Conservation (phyloP, 768 basidiomycete genomes). For the Pilatotrama ljubarskyi region DNA sequence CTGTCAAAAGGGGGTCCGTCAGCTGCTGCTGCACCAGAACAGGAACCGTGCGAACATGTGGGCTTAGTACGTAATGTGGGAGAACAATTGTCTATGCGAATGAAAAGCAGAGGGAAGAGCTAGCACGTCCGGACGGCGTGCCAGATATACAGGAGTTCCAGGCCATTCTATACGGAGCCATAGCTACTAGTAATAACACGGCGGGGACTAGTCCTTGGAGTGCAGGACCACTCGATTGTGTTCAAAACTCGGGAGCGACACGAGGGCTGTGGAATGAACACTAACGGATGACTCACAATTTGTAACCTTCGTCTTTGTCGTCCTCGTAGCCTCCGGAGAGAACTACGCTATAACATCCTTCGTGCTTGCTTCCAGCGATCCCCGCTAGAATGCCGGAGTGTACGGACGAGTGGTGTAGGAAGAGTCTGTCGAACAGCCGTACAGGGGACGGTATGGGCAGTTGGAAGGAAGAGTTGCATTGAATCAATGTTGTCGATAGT, state of each 20-base stretch:
- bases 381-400: slow-evolving; percentile 23
- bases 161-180: too few species aligned
- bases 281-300: slow-evolving; percentile 17
- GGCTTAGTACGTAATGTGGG: not conserved
- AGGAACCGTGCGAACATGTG: too few species aligned
- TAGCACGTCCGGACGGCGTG: too few species aligned
- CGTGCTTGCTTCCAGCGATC: slow-evolving; percentile 18
- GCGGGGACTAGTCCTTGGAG: too few species aligned
- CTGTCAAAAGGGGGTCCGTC: not conserved
- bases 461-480: not conserved
- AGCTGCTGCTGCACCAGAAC: not conserved
- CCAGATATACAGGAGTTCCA: too few species aligned
- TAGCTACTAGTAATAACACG: too few species aligned
- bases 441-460: not conserved
- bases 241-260: too few species aligned
- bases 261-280: too few species aligned
- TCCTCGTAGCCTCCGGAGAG: slow-evolving; percentile 27
- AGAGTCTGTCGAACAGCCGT: not conserved
- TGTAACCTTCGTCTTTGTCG: slow-evolving; percentile 23
- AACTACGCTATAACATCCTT: slow-evolving; percentile 24
- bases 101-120: too few species aligned
- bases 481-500: too few species aligned
- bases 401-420: slow-evolving; percentile 15
- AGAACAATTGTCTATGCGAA: not conserved
- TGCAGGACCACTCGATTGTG: too few species aligned